A percentile compares a stretch with the other conserved stretches of the same genome.
phyloP scores from a whole-genome alignment of 768 basidiomycete species.

The Amanita jacksonii region DNA sequence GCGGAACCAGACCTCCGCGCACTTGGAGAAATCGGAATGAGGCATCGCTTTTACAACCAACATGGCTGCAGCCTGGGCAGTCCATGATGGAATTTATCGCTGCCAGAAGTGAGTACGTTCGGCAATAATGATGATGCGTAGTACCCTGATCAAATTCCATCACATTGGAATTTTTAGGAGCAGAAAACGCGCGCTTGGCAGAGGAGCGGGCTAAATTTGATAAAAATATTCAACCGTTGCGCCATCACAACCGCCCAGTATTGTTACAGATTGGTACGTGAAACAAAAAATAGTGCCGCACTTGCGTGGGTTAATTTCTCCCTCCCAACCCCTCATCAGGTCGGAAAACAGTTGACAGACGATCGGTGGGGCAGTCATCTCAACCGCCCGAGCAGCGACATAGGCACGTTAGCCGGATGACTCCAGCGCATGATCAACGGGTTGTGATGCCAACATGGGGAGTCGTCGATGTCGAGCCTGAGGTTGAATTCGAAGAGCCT shows the following conservation, averaged over 20 bases:
- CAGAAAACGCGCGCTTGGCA: no score
- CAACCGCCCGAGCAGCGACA: neutral
- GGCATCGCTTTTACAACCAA: neutral
- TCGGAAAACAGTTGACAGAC: neutral
- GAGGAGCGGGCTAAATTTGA: no score
- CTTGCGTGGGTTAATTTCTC: neutral
- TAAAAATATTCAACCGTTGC: no score
- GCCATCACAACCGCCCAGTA: no score
- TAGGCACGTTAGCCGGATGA: neutral
- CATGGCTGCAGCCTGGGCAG: slow-evolving; percentile 3
- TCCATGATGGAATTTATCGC: neutral
- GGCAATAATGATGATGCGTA: no score
- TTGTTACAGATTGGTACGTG: slow-evolving; percentile 1
- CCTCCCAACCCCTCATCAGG: neutral
- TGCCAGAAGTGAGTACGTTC: neutral
- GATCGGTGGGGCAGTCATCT: no score
- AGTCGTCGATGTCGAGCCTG: neutral
- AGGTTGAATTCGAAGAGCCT: neutral
- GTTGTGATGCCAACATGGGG: no score
- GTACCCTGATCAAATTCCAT: no score
- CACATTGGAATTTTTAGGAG: no score
- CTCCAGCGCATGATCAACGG: neutral
- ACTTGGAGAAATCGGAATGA: no score
- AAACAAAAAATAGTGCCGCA: no score
- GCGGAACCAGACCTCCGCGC: no score